Conservation (phyloP, 2,329 filamentous ascomycete species). For the Emmonsiellopsis sp. region DNA sequence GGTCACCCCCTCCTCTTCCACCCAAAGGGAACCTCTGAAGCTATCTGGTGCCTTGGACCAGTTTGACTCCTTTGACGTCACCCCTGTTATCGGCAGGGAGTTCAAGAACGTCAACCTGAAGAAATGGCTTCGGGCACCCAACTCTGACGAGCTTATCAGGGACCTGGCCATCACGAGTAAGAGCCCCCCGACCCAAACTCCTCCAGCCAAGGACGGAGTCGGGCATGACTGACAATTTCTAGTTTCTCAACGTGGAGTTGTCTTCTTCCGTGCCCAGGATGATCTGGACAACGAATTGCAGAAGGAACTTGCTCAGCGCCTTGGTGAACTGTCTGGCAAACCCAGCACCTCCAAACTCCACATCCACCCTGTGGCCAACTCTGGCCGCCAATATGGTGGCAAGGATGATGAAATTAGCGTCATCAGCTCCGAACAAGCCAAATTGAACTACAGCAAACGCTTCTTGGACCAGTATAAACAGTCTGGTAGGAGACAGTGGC, state of each 20-base stretch:
- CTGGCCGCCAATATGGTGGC: conserved; percentile 37
- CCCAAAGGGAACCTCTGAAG: conserved; percentile 25
- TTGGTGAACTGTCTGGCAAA: conserved; percentile 40
- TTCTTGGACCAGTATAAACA: conserved; percentile 19
- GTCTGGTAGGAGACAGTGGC: conserved; percentile 33
- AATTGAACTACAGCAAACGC: conserved; percentile 32
- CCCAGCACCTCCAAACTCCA: conserved; percentile 38
- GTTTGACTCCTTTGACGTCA: conserved; percentile 41
- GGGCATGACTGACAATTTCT: conserved; percentile 1
- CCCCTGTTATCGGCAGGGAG: conserved; percentile 44
- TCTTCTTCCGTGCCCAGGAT: conserved; percentile 47
- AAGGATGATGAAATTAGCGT: conserved; percentile 43
- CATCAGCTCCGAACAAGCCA: conserved; percentile 35
- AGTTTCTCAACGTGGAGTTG: conserved; percentile 46
- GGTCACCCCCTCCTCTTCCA: conserved; percentile 7
- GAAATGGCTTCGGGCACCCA: conserved; percentile 39
- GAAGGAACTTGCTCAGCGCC: conserved; percentile 43
- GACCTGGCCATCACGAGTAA: conserved; percentile 28
- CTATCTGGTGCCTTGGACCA: conserved; percentile 33
- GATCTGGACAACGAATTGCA: conserved; percentile 42
- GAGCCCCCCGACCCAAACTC: not conserved
- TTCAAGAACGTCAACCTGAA: conserved; percentile 34
- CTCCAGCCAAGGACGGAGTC: not conserved
- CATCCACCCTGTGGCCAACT: conserved; percentile 42
- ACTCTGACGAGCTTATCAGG: conserved; percentile 26